These are phyloP conservation scores for Exophiala viscosa DNA, from an alignment of 2,329 filamentous ascomycete species.

Conservation along the genomic window DNA sequence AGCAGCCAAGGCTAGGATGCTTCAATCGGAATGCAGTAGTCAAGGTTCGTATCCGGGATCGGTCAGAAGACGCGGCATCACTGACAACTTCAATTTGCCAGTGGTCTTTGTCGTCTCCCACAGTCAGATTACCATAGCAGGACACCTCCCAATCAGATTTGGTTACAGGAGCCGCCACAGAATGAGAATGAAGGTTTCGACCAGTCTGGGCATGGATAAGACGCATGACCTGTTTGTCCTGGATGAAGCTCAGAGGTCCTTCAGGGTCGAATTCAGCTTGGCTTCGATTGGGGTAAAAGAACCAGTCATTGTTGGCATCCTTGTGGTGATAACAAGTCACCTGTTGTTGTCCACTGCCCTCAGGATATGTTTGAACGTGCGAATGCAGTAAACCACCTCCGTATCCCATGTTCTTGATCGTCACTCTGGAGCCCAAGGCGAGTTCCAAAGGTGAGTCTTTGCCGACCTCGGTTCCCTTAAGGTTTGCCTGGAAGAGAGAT, in stretches of 20 bases:
- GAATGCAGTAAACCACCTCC: conserved; percentile 71
- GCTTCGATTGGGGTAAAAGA: conserved; percentile 88
- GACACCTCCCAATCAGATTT: conserved; percentile 93
- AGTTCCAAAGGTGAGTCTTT: conserved; percentile 92
- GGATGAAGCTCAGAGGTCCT: conserved; percentile 68
- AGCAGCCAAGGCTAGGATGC: conserved; percentile 80
- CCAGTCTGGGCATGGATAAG: conserved; percentile 93
- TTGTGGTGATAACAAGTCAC: conserved; percentile 99
- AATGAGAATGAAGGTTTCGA: conserved; percentile 93
- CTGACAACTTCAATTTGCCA: conserved; percentile 90
- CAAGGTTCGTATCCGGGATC: conserved; percentile 79
- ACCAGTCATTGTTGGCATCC: conserved; percentile 99
- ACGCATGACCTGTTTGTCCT: conserved; percentile 73
- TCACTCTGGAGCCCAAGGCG: conserved; percentile 81
- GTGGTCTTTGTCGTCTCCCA: conserved; percentile 97
- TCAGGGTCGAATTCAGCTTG: conserved; percentile 70
- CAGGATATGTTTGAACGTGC: conserved; percentile 28
- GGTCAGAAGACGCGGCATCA: conserved; percentile 82
- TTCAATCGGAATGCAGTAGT: conserved; percentile 89
- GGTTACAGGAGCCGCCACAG: conserved; percentile 80
- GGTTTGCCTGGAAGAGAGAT: conserved; percentile 96
- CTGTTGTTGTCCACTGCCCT: conserved; percentile 69
- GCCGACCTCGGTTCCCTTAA: conserved; percentile 88
- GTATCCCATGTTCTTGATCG: conserved; percentile 99
- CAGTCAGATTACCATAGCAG: conserved; percentile 88